Evolutionary conservation across 1,284 basidiomycete species (phyloP), one percentile per base, ranked within the genome.

Genomic region (Phenoliferia sp.): DNA sequence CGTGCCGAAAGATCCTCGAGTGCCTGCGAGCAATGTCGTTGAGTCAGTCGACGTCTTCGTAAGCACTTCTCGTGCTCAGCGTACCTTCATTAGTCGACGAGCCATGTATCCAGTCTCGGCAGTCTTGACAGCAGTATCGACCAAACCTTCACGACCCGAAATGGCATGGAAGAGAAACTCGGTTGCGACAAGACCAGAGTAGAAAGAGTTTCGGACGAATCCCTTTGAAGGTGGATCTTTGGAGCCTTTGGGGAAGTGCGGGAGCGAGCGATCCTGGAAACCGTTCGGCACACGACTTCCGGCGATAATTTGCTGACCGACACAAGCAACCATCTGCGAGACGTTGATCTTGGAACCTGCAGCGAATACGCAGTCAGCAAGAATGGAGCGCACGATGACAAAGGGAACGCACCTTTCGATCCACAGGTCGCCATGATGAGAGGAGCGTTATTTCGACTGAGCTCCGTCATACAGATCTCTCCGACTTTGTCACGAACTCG

Each of bases 31-130:
- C 57, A n/a, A 17, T 16, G 16, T 22, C 31, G 12, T n/a, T 26
- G 17, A 19, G 33, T 15, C 35, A 48, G 12, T 12, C 39, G 15
- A 48, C 15, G 12, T 48, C 39, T 48, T 48, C 39, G 39, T 12
- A 22, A 48, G 39, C 12, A n/a, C n/a, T n/a, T n/a, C n/a, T n/a
- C n/a, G 50, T 52, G 2, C 10, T 44, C 15, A 44, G 39, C 69
- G 52, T 57, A 76, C 78, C 80, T 99, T 99, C 96, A 99, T 99
- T 73, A 99, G 81, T 70, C 96, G 90, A 69, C 96, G 88, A 77
- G 95, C 92, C 95, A 99, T 99, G 82, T 99, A 99, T 54, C 96
- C 96, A 1, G 96, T 99, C 80, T 99, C 96, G 26, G 96, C 96
- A 0, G 96, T 99, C 82, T 99, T 99, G 80, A 99, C 96, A 31